Evolutionary conservation across 148 eudicot species (phyloP).

Genomic region (Fagopyrum esculentum): DNA sequence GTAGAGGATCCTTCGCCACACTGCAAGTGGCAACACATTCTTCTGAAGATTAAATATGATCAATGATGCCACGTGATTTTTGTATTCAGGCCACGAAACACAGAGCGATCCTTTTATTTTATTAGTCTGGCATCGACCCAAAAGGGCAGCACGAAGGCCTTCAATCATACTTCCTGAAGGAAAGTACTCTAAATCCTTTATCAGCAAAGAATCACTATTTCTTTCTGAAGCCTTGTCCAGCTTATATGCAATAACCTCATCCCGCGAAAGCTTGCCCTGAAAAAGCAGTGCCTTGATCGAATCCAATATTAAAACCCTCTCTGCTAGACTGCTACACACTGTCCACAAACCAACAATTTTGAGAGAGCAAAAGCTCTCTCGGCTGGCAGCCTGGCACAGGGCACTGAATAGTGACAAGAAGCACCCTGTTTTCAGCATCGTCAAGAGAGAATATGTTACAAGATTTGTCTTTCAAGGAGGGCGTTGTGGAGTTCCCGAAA

Average conservation of each 20-base stretch:
- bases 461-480: slow-evolving; percentile 56
- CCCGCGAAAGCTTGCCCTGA: slow-evolving; percentile 65
- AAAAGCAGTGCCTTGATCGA: slow-evolving; percentile 69
- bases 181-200: slow-evolving; percentile 50
- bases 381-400: slow-evolving; percentile 48
- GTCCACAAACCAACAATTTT: slow-evolving; percentile 57
- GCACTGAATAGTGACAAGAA: slow-evolving; percentile 51
- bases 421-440: slow-evolving; percentile 33
- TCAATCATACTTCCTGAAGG: slow-evolving; percentile 92
- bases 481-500: slow-evolving; percentile 49
- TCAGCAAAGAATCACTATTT: slow-evolving; percentile 25
- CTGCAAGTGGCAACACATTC: slow-evolving; percentile 33
- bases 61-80: slow-evolving; percentile 44
- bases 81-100: slow-evolving; percentile 76
- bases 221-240: slow-evolving; percentile 49
- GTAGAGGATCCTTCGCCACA: slow-evolving; percentile 35
- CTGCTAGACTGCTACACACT: slow-evolving; percentile 57
- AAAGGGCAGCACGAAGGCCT: slow-evolving; percentile 69
- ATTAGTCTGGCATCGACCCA: slow-evolving; percentile 49
- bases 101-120: slow-evolving; percentile 61
- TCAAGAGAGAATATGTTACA: slow-evolving; percentile 32
- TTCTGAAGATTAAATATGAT: slow-evolving; percentile 48
- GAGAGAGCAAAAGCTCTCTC: slow-evolving; percentile 74
- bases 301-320: slow-evolving; percentile 67
- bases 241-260: slow-evolving; percentile 70